Evolutionary conservation across 1,284 basidiomycete genomes (phyloP).

Genomic region (Porogramme epimiltina): DNA sequence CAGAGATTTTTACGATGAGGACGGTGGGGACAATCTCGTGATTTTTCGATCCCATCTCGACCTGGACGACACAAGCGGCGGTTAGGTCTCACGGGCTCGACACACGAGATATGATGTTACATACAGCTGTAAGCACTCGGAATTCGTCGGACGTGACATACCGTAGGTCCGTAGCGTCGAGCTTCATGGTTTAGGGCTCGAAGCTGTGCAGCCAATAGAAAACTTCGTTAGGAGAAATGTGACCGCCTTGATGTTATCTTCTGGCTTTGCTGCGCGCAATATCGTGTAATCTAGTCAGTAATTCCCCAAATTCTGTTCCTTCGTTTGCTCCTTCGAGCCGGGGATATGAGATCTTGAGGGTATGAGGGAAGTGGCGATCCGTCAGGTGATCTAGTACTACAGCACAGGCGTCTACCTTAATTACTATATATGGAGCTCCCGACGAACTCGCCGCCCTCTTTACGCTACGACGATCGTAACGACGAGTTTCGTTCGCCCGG

Average conservation of each 20-base stretch:
- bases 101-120: slow-evolving; percentile 26
- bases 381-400: slow-evolving; percentile 19
- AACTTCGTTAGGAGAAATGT: not conserved
- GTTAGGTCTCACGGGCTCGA: not conserved
- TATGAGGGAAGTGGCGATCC: slow-evolving; percentile 5
- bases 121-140: slow-evolving; percentile 88
- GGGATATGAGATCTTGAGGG: not conserved
- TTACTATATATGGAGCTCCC: too few species aligned
- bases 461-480: too few species aligned
- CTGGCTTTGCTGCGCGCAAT: too few species aligned
- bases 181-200: slow-evolving; percentile 65
- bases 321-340: too few species aligned
- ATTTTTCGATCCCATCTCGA: slow-evolving; percentile 98
- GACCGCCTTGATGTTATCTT: too few species aligned
- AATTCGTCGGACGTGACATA: slow-evolving; percentile 95
- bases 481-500: too few species aligned
- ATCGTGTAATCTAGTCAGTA: too few species aligned
- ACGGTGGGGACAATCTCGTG: slow-evolving; percentile 93
- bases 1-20: slow-evolving; percentile 91
- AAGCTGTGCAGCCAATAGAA: not conserved
- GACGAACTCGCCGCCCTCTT: too few species aligned
- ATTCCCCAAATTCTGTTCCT: too few species aligned
- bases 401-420: too few species aligned
- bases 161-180: slow-evolving; percentile 93
- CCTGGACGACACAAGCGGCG: slow-evolving; percentile 46